Base-by-base conservation (phyloP, 352 stramenopile genomes). In the Globisporangium orthogonon region DNA sequence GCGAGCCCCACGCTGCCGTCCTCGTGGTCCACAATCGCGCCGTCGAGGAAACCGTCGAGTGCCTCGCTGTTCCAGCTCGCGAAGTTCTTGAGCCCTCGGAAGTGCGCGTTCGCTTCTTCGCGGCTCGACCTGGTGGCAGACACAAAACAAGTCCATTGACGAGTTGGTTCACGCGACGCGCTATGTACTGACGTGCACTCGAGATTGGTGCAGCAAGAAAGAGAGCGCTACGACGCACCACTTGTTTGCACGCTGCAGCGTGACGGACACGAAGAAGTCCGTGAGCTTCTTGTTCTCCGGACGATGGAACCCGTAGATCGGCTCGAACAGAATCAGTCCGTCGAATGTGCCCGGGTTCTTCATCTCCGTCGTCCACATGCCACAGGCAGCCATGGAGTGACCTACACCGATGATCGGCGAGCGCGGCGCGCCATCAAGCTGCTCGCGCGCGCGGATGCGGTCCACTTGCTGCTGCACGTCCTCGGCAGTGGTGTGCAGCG, bases 391-490 rank as follows among this genome's bases (percentile, higher is more conserved):
- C 71, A 80, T 80, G 9, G 71, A 80, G 40, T 80, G 66, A 6
- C 71, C 69, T 48, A 87, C 73, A 1, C 77, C 77, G 45, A 86
- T 73, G 28, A 87, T 46, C 31, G 70, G 58, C 9, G 52, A 15
- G 37, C 11, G 37, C 37, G 37, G 37, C 23, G 23, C 23, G 23
- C n/a, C 43, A 9, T 37, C 33, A 37, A 5, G 33, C 37, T 43
- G 37, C 11, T 15, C 37, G 9, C 37, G 37, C 11, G 37, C 37
- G 37, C 37, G 37, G 11, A 43, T 43, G 9, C 37, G 37, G 9
- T 13, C 37, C 37, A 15, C 37, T 11, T 43, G 37, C 37, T 17
- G 37, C 37, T 43, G 37, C 37, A 43, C 37, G 11, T 43, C 37
- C 9, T 43, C 37, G 37, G 37, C 37, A 7, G 37, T 43, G 37